Evolutionary conservation across 495 filamentous ascomycete species (phyloP).

Genomic region (Choiromyces venosus): DNA sequence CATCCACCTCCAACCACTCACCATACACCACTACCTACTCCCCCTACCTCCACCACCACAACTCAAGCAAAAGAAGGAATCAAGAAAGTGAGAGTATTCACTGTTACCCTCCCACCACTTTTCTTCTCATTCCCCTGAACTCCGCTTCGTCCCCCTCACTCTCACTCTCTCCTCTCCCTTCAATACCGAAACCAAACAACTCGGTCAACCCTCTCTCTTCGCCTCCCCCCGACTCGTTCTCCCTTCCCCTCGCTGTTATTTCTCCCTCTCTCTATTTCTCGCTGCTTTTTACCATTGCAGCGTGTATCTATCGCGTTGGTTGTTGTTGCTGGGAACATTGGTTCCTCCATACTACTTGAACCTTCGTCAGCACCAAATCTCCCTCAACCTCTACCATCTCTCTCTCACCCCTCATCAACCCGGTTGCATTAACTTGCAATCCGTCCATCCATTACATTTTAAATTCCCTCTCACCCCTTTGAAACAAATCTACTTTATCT

Average conservation of each 20-base stretch:
- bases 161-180: neutral
- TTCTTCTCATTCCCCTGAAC: slow-evolving; percentile 14
- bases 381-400: slow-evolving; percentile 13
- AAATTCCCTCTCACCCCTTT: slow-evolving; percentile 1
- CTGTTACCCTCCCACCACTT: slow-evolving; percentile 12
- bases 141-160: slow-evolving; percentile 16
- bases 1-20: slow-evolving; percentile 1
- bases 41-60: slow-evolving; percentile 1
- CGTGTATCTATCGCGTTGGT: neutral
- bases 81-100: neutral
- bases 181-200: slow-evolving; percentile 28
- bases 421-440: slow-evolving; percentile 41
- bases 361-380: slow-evolving; percentile 13
- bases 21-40: slow-evolving; percentile 2
- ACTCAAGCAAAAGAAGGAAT: neutral
- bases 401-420: slow-evolving; percentile 11
- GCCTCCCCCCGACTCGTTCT: slow-evolving; percentile 16
- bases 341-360: neutral
- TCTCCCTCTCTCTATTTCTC: slow-evolving; percentile 11
- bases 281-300: slow-evolving; percentile 22
- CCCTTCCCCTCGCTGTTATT: slow-evolving; percentile 6
- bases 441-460: slow-evolving; percentile 18
- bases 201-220: slow-evolving; percentile 25
- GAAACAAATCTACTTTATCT: slow-evolving; percentile 13
- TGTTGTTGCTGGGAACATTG: neutral